Conservation (phyloP, 345 rosid species). For the Populus pruinosa region DNA sequence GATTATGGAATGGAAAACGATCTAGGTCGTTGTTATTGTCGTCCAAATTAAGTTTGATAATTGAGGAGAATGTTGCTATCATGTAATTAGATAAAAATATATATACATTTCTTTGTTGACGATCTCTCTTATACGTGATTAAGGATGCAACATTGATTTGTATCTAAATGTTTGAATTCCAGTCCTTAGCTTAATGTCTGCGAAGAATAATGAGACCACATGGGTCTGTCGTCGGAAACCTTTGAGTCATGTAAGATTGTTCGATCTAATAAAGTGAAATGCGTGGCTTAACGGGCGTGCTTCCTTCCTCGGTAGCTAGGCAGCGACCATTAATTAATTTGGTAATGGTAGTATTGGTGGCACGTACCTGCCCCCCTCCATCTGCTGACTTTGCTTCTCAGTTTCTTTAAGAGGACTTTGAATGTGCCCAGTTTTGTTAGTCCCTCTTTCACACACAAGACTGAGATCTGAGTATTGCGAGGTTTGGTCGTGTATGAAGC, state of each 20-base stretch:
- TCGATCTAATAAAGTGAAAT: neutral
- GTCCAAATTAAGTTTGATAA: neutral
- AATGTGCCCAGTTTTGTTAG: neutral
- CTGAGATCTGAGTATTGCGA: too few species aligned
- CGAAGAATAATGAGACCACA: neutral
- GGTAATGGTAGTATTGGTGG: neutral
- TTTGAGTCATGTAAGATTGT: too few species aligned
- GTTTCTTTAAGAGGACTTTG: neutral
- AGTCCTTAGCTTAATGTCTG: neutral
- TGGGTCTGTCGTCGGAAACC: neutral
- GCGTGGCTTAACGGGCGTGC: neutral
- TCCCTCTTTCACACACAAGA: neutral
- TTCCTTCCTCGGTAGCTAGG: neutral
- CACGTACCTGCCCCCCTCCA: neutral
- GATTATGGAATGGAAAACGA: neutral
- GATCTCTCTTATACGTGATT: neutral
- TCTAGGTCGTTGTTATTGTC: neutral
- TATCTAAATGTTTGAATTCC: neutral
- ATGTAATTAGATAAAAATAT: too few species aligned
- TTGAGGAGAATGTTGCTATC: neutral
- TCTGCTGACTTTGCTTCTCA: neutral
- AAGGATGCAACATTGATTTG: neutral
- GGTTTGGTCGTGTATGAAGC: slow-evolving; percentile 4
- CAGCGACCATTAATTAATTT: neutral
- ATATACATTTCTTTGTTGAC: neutral